Base-by-base conservation (phyloP, 441 rosid genomes). In the Isatis lusitanica region DNA sequence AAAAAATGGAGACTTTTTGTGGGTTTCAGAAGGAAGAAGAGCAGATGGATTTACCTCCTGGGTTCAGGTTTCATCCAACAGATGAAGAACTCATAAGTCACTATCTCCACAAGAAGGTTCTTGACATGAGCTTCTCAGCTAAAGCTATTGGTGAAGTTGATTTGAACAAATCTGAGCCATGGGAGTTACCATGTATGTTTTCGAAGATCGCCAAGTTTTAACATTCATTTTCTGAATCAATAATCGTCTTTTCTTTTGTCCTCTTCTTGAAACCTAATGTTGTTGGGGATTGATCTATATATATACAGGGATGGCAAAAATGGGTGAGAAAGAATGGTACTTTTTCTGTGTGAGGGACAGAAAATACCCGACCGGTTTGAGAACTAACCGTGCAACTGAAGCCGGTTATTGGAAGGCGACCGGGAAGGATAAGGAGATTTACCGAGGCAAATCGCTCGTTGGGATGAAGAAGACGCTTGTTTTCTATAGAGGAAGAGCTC, bases 371-470 rank as follows among this genome's bases (percentile, higher is more conserved):
- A 92, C 95, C 24, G 97, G 97, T 8, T 57, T 87, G 9, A 83
- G 98, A 68, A 92, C 97, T n/a, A 94, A 94, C 52, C 86, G 97
- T 44, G 97, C 98, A 12, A 93, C 98, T 5, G 90, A 87, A 62
- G 84, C 94, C 63, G 97, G 97, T 6, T 93, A 93, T 64, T 92
- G 98, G 98, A 94, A 94, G 66, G 98, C 98, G 39, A 94, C 98
- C 0, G 98, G 98, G 28, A 94, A 94, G 69, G 98, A 94, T 57
- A 94, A 85, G 57, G 96, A 94, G 82, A 94, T 94, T 26, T 85
- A 84, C 76, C 78, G 81, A 51, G 93, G 91, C 3, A 94, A 88
- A 75, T 78, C 86, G 1, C 85, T 94, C 42, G 97, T 94, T 57
- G 98, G 98, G 42, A 94, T 94, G 98, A 94, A 90, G 85, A 91